Evolutionary conservation across 805 yeast species (phyloP), one percentile per base, ranked within the genome.

Genomic region (Wickerhamiella shivajii): DNA sequence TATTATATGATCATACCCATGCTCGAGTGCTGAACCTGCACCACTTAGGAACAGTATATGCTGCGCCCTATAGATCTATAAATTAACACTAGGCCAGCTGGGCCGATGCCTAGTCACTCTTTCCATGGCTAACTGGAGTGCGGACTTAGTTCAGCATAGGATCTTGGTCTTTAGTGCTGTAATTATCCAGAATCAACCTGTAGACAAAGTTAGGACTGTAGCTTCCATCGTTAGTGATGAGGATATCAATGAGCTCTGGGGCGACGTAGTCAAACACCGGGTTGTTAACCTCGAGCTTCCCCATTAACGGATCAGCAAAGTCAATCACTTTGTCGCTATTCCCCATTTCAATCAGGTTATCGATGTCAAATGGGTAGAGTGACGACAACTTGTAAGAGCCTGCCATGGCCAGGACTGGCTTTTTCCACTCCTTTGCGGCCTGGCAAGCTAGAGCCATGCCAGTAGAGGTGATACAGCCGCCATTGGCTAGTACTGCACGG

Each of bases 391-490:
- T 90, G 63, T 80, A 90, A 36, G 87, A 64, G 29, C 97, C 98
- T 2, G 96, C 84, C 31, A 85, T 90, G 1, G 90, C 85, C 53
- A 90, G 78, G 4, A 90, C 97, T 0, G 98, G 98, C n/a, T 95
- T 87, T 51, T 73, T 70, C 55, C 80, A 87, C 50, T 81, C 93
- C 51, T 79, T 80, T 18, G 99, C 99, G 58, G 94, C 80, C 57
- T 85, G 94, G 44, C 92, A 85, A 8, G 84, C 95, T 31, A 84
- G 69, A 18, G 93, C 79, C 18, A 80, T 93, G 34, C 98, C 99
- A 1, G 93, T 72, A 17, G 77, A 71, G 2, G 93, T 72, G 31
- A 83, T 70, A 44, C 93, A 78, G 8, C 97, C 96, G 39, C 99
- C 99, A 51, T 90, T 90, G 34, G 93, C 93, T 53, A 90, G 78